Base-by-base conservation (phyloP, 1,139 yeast species). In the Blastobotrys illinoisensis region DNA sequence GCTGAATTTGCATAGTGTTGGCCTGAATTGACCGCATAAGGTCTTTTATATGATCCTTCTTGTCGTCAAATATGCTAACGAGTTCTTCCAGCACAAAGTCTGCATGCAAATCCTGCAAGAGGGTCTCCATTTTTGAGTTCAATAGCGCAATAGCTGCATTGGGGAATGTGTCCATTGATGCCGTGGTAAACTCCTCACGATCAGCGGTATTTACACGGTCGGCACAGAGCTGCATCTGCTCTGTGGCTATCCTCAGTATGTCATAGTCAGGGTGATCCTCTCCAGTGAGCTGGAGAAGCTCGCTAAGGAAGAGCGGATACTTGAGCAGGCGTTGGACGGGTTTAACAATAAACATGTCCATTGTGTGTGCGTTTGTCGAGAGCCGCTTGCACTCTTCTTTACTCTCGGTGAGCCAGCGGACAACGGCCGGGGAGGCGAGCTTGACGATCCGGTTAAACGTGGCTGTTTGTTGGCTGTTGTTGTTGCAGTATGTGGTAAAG, bases 321-420 rank as follows among this genome's bases (percentile, higher is more conserved):
- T 74, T 73, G 51, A 72, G 64, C 23, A 74, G 57, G 36, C 78
- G 62, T 59, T 74, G 78, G 14, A 74, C 74, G 1, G 78, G 78
- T 56, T 74, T 75, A 58, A 75, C 71, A 26, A 75, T 63, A 40
- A 74, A 61, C 1, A 75, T 64, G 49, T 74, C 78, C 44, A 74
- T 59, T 16, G 74, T 70, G 75, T 76, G 71, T 0, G 78, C 76
- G 2, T 66, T 69, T 1, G 78, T 73, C 36, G 60, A 54, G 9
- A 56, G 50, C 47, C 60, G 56, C 6, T 21, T 21, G 13, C 70
- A 65, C 19, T 61, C 59, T 36, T 60, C 64, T 3, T 59, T 56
- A 51, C 73, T 64, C 45, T 65, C 68, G 6, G 55, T 48, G 9
- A 72, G 60, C 75, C 75, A 72, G 23, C 51, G 50, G 46, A 66